These are phyloP conservation scores for Anastatica hierochuntica DNA, from an alignment of 345 rosid genomes.

Conservation along the genomic window DNA sequence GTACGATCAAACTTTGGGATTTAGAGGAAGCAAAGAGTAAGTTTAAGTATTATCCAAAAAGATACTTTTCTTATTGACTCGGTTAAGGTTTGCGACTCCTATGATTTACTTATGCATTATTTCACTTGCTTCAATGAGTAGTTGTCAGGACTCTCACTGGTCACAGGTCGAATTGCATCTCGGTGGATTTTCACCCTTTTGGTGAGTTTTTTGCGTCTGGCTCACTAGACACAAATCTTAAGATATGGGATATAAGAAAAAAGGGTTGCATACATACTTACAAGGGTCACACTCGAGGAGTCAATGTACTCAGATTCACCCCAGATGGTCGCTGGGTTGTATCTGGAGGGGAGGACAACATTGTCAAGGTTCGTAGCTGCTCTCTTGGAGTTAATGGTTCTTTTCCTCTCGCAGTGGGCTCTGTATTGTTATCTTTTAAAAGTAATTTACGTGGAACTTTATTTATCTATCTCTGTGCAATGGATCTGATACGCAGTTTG, in stretches of 20 bases:
- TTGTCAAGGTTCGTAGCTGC: constrained; percentile 61
- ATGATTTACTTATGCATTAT: too few species aligned
- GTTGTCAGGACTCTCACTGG: constrained; percentile 95
- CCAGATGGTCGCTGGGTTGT: constrained; percentile 99
- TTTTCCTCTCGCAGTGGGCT: not conserved
- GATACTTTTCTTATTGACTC: too few species aligned
- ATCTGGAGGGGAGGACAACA: constrained; percentile 96
- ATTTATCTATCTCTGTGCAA: not conserved
- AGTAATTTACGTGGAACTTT: not conserved
- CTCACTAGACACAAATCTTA: constrained; percentile 93
- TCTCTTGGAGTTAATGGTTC: constrained; percentile 3
- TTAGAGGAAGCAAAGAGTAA: constrained; percentile 93
- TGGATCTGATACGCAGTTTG: constrained; percentile 5
- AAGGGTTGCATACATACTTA: constrained; percentile 97
- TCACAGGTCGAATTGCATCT: constrained; percentile 94
- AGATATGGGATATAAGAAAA: constrained; percentile 99
- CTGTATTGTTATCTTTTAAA: too few species aligned
- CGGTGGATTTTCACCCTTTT: constrained; percentile 93
- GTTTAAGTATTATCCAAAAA: too few species aligned
- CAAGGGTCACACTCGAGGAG: constrained; percentile 98
- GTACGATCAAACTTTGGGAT: constrained; percentile 98
- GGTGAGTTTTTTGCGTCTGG: constrained; percentile 99
- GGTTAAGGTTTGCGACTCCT: too few species aligned
- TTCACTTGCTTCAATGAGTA: constrained; percentile 24
- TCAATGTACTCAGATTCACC: constrained; percentile 90